These are phyloP conservation scores for Curvularia lunata DNA, from an alignment of 2,329 filamentous ascomycete species.

Conservation along the genomic window DNA sequence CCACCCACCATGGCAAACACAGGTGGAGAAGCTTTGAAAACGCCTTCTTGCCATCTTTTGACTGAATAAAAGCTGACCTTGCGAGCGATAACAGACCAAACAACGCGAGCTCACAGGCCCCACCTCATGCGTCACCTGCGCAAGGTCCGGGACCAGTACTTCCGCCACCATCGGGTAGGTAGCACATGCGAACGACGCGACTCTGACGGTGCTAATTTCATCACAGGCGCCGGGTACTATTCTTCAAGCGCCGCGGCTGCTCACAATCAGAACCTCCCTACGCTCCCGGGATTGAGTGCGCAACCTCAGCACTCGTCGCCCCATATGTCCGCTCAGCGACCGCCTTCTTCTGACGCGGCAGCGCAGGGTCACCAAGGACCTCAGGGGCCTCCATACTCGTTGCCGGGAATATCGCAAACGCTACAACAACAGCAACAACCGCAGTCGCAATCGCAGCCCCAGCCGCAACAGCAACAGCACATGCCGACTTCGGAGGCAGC, in stretches of 20 bases:
- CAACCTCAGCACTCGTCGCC: conserved; percentile 53
- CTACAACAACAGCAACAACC: conserved; percentile 36
- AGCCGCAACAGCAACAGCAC: conserved; percentile 38
- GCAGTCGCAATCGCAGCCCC: conserved; percentile 30
- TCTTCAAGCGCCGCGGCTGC: conserved; percentile 45
- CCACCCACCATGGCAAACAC: conserved; percentile 19
- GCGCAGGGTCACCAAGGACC: conserved; percentile 43
- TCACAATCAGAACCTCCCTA: conserved; percentile 54
- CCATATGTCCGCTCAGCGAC: conserved; percentile 45
- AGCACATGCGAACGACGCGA: conserved; percentile 15
- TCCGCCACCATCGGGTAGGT: conserved; percentile 50
- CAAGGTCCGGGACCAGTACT: conserved; percentile 48
- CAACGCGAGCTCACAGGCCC: conserved; percentile 42
- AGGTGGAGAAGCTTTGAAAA: conserved; percentile 25
- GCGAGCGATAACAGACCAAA: conserved; percentile 31
- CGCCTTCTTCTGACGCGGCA: conserved; percentile 47
- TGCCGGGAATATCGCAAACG: conserved; percentile 55
- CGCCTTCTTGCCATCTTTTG: conserved; percentile 16
- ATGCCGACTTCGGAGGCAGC: conserved; percentile 45
- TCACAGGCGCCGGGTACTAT: conserved; percentile 48
- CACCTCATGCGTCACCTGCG: conserved; percentile 45
- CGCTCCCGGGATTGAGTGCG: conserved; percentile 52
- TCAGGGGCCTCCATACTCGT: conserved; percentile 51
- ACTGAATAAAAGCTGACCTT: conserved; percentile 28
- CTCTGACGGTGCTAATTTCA: conserved; percentile 24